Percentiles rank a stretch among this genome's conserved stretches.
Conservation (phyloP, 495 filamentous ascomycete species). For the Aspergillus heteromorphus region DNA sequence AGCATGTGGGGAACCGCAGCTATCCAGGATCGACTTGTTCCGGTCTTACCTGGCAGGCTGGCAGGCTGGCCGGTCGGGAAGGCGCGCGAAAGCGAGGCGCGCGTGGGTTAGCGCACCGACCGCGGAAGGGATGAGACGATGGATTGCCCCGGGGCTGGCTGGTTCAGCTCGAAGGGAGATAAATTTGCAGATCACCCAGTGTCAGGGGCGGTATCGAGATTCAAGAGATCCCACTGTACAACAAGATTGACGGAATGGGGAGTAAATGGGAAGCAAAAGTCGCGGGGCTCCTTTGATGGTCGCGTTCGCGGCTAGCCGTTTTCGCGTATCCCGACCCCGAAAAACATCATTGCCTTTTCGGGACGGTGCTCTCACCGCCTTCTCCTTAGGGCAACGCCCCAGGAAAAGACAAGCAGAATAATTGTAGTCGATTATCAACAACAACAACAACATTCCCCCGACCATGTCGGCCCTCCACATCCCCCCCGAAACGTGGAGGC, state of each 20-base stretch:
- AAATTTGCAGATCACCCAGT: too few relatives aligned
- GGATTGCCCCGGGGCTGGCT: constrained; percentile 14
- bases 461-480: background rate
- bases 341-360: constrained; percentile 24
- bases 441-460: constrained; percentile 2
- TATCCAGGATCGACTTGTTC: constrained; percentile 16
- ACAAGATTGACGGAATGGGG: background rate
- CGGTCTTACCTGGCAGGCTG: constrained; percentile 7
- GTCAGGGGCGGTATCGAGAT: too few relatives aligned
- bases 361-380: constrained; percentile 10
- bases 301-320: constrained; percentile 19
- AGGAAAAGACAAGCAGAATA: too few relatives aligned
- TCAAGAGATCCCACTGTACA: background rate
- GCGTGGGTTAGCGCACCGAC: constrained; percentile 27
- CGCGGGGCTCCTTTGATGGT: constrained; percentile 25
- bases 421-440: background rate
- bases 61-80: constrained; percentile 20
- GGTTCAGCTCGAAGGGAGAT: background rate
- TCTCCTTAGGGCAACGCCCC: too few relatives aligned
- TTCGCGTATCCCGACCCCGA: constrained; percentile 20
- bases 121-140: constrained; percentile 21
- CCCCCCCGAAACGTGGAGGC: constrained; percentile 39
- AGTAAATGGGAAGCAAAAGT: constrained; percentile 15
- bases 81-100: constrained; percentile 33
- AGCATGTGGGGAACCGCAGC: constrained; percentile 26